phyloP scores from a whole-genome alignment of 1,284 basidiomycete species.

The Macrocybe sp. region DNA sequence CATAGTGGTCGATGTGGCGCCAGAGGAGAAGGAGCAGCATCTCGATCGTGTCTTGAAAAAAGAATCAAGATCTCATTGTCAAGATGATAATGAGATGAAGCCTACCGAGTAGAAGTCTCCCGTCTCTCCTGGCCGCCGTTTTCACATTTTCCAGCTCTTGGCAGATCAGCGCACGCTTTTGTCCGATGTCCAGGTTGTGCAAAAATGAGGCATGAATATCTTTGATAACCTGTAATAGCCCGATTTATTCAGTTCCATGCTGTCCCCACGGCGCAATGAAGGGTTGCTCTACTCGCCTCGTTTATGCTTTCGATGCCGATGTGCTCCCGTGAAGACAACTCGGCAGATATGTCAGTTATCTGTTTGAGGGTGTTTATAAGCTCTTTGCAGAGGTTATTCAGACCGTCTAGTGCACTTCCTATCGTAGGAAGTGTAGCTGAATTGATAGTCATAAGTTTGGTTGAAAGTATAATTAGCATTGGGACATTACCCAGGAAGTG shows the following conservation, averaged over 20 bases:
- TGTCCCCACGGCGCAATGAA: not conserved
- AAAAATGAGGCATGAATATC: constrained; percentile 51
- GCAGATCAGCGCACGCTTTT: constrained; percentile 60
- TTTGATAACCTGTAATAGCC: constrained; percentile 46
- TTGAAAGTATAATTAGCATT: constrained; percentile 7
- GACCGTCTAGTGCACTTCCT: constrained; percentile 67
- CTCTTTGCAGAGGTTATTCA: constrained; percentile 57
- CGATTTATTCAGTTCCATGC: constrained; percentile 4
- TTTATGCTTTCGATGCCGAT: constrained; percentile 69
- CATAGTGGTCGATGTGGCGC: constrained; percentile 74
- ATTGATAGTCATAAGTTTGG: constrained; percentile 10
- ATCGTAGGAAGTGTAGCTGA: constrained; percentile 72
- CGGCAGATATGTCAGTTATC: constrained; percentile 62
- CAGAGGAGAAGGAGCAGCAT: constrained; percentile 82
- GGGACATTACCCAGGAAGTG: constrained; percentile 29
- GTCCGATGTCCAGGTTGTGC: constrained; percentile 61
- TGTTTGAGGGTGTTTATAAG: constrained; percentile 61
- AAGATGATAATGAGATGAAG: constrained; percentile 5
- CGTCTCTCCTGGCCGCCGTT: constrained; percentile 36
- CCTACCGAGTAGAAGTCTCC: constrained; percentile 48
- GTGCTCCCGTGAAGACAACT: constrained; percentile 67
- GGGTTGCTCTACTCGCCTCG: constrained; percentile 48
- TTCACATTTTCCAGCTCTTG: constrained; percentile 53
- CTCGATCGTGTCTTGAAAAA: constrained; percentile 63
- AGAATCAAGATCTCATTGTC: not conserved